Evolutionary conservation across 1,284 basidiomycete species (phyloP), one percentile per base, ranked within the genome.

Genomic region (Retiboletus flavoniger): DNA sequence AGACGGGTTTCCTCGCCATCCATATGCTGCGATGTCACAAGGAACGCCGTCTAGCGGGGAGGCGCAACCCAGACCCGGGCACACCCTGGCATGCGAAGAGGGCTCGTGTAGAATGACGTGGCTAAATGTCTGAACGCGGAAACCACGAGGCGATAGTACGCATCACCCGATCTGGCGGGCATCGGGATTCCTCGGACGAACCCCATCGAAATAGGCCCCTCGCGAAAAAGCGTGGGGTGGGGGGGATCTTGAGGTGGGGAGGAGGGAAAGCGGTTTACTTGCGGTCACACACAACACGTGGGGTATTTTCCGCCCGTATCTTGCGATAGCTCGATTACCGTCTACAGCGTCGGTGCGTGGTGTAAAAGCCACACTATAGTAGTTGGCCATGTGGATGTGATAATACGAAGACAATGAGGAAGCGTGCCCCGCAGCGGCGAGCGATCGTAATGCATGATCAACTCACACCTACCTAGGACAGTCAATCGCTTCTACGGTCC

Each of bases 321-420:
- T 62, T 62, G 31, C 34, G 39, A 36, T 36, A 14, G 2, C 47
- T 26, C 14, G 38, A 61, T 62, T 7, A n/a, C 31, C 47, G 41
- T 39, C 46, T 6, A 45, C 28, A 31, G 14, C 17, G 34, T 43
- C n/a, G 10, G n/a, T 26, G 35, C 28, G 17, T 52, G 43, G 29
- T 21, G 38, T 26, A 36, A 41, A 47, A 43, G 44, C 42, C 48
- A 48, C 52, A 49, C 47, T 39, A 44, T 48, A 8, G 44, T 40
- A 10, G 24, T 24, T 38, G 14, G 11, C 35, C 48, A 63, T 28
- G 34, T 51, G 42, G 41, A 24, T 16, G 43, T 32, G 40, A 28
- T 41, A 19, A 59, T 63, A 43, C n/a, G 42, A 47, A 50, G 47
- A 63, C 55, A 65, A 63, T 55, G 59, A 28, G 43, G 63, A 63